Percentiles rank a stretch among this genome's conserved stretches.
These are phyloP conservation scores for Calonectria multiphialidica DNA, from an alignment of 2,329 filamentous ascomycete species.

Conservation along the genomic window DNA sequence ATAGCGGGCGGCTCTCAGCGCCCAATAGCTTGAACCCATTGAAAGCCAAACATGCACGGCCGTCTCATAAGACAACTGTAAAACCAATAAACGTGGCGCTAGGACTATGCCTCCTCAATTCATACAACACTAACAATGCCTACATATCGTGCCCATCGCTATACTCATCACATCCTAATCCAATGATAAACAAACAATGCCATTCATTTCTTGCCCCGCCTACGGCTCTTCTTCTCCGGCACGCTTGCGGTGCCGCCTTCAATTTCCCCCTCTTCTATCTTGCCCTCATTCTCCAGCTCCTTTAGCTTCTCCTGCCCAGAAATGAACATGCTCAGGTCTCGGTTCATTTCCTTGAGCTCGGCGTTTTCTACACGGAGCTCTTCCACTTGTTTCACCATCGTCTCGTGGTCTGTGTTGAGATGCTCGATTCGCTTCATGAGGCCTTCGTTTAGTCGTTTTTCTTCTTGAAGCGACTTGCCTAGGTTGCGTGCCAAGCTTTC, in stretches of 20 bases:
- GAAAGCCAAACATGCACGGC: neutral
- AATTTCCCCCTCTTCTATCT: slow-evolving; percentile 76
- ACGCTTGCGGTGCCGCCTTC: slow-evolving; percentile 79
- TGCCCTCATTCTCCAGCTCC: slow-evolving; percentile 72
- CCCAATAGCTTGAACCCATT: neutral
- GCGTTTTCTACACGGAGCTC: slow-evolving; percentile 72
- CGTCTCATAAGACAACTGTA: neutral
- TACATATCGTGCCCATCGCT: neutral
- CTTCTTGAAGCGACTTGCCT: slow-evolving; percentile 83
- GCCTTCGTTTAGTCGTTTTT: slow-evolving; percentile 85
- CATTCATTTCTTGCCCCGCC: slow-evolving; percentile 57
- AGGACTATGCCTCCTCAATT: neutral
- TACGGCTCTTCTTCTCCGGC: slow-evolving; percentile 69
- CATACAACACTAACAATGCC: neutral
- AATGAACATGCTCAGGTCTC: slow-evolving; percentile 90
- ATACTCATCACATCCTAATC: neutral
- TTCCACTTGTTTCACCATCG: slow-evolving; percentile 67
- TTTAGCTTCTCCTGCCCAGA: slow-evolving; percentile 84
- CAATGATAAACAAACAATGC: no score
- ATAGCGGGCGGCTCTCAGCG: neutral
- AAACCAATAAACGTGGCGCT: neutral
- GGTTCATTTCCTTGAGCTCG: slow-evolving; percentile 87
- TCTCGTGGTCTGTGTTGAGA: slow-evolving; percentile 72
- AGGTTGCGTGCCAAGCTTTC: slow-evolving; percentile 81
- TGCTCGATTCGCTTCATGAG: slow-evolving; percentile 86